Conservation (phyloP, 2,329 filamentous ascomycete genomes). For the Calonectria leucothoes region DNA sequence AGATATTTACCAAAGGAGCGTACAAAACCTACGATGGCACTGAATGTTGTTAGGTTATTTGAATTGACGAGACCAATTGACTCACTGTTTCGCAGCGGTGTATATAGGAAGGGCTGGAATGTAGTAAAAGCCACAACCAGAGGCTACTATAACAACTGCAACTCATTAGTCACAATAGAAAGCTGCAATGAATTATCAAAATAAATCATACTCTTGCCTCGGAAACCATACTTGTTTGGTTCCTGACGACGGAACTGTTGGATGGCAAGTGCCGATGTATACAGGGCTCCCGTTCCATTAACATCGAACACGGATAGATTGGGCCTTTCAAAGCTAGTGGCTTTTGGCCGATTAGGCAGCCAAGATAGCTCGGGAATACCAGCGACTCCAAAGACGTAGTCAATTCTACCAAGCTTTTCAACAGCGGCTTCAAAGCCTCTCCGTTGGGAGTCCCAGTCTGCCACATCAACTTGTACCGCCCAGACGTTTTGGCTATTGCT, state of each 20-base stretch:
- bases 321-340: background rate
- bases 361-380: conserved; percentile 6
- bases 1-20: conserved; percentile 12
- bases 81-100: conserved; percentile 12
- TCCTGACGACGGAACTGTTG: conserved; percentile 8
- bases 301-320: conserved; percentile 7
- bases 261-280: background rate
- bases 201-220: background rate
- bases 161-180: background rate
- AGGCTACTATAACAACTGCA: background rate
- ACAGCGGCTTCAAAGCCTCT: background rate
- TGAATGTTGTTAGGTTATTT: background rate
- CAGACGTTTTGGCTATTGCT: background rate
- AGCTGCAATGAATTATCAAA: background rate
- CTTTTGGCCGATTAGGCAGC: conserved; percentile 13
- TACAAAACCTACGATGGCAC: conserved; percentile 7
- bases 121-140: conserved; percentile 8
- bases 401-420: background rate
- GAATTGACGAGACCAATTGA: background rate
- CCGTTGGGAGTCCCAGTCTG: conserved; percentile 10
- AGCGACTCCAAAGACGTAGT: conserved; percentile 8
- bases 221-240: background rate
- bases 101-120: background rate
- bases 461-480: conserved; percentile 8
- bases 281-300: conserved; percentile 1